Evolutionary conservation across 2,329 filamentous ascomycete genomes (phyloP).

Genomic region (Aspergillus ochraceoroseus): DNA sequence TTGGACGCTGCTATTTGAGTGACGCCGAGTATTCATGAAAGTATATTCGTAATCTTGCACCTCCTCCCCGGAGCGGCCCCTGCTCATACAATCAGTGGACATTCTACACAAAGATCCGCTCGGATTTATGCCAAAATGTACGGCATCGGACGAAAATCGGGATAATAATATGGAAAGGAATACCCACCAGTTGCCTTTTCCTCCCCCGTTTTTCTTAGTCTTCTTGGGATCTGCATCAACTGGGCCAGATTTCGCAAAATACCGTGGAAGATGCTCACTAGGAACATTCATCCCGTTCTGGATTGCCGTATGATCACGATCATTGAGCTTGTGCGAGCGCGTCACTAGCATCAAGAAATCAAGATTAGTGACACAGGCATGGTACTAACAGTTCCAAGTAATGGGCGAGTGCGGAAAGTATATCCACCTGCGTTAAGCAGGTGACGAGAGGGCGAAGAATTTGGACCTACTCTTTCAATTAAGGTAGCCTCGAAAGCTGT

Average conservation of each 20-base stretch:
- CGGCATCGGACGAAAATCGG: background rate
- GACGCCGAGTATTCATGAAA: conserved; percentile 78
- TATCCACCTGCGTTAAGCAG: no score
- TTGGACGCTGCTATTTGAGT: conserved; percentile 81
- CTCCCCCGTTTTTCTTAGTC: conserved; percentile 92
- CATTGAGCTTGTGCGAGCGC: conserved; percentile 92
- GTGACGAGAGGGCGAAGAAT: no score
- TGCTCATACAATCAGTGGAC: conserved; percentile 37
- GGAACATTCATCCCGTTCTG: conserved; percentile 66
- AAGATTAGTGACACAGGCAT: no score
- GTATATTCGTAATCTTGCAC: conserved; percentile 78
- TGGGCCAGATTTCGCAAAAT: conserved; percentile 84
- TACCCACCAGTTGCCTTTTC: conserved; percentile 87
- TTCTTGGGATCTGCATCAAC: conserved; percentile 80
- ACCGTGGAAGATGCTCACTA: conserved; percentile 76
- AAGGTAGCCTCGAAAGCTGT: no score
- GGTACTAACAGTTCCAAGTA: no score
- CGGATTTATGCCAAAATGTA: background rate
- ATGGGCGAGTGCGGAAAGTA: no score
- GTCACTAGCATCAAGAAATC: conserved; percentile 63
- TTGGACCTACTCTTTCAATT: no score
- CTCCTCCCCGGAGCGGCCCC: conserved; percentile 81
- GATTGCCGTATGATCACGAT: conserved; percentile 79
- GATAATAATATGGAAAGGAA: background rate
- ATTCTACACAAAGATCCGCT: background rate